phyloP scores from a whole-genome alignment of 2,329 filamentous ascomycete species.

The Paramyrothecium roridum region DNA sequence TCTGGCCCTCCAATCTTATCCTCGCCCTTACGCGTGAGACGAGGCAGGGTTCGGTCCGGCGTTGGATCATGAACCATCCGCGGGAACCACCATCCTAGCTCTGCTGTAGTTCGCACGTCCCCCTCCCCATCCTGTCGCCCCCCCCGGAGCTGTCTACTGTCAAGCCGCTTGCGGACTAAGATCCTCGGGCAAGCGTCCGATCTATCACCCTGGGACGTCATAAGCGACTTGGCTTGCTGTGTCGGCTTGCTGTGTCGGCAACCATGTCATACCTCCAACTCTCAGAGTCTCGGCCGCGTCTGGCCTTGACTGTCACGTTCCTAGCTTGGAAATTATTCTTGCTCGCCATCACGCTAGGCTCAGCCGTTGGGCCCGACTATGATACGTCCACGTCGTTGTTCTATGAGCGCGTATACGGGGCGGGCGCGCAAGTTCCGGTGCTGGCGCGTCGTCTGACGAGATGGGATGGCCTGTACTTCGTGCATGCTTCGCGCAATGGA shows the following conservation, averaged over 20 bases:
- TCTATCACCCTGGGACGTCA: too few relatives aligned
- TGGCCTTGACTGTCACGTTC: slow-evolving; percentile 40
- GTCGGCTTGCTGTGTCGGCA: neutral
- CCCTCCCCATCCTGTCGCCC: too few relatives aligned
- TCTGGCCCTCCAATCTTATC: too few relatives aligned
- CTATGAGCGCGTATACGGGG: slow-evolving; percentile 29
- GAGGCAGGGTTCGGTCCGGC: too few relatives aligned
- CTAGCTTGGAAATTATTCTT: slow-evolving; percentile 65
- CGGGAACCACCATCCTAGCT: too few relatives aligned
- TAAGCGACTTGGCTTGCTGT: too few relatives aligned
- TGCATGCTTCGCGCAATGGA: slow-evolving; percentile 58
- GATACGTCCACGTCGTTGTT: slow-evolving; percentile 69
- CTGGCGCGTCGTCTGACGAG: slow-evolving; percentile 60
- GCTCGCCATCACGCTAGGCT: slow-evolving; percentile 54
- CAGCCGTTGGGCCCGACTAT: slow-evolving; percentile 59
- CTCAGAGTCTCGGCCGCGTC: slow-evolving; percentile 13
- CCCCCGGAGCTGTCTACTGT: too few relatives aligned
- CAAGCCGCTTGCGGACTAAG: too few relatives aligned
- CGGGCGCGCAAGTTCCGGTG: slow-evolving; percentile 35
- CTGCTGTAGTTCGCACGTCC: too few relatives aligned
- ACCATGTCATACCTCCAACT: slow-evolving; percentile 11
- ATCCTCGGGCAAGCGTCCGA: too few relatives aligned
- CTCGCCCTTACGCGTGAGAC: too few relatives aligned
- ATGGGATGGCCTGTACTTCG: slow-evolving; percentile 82
- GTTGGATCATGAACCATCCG: too few relatives aligned